Evolutionary conservation across 2,329 filamentous ascomycete genomes (phyloP).

Genomic region (Aspergillus pseudoglaucus): DNA sequence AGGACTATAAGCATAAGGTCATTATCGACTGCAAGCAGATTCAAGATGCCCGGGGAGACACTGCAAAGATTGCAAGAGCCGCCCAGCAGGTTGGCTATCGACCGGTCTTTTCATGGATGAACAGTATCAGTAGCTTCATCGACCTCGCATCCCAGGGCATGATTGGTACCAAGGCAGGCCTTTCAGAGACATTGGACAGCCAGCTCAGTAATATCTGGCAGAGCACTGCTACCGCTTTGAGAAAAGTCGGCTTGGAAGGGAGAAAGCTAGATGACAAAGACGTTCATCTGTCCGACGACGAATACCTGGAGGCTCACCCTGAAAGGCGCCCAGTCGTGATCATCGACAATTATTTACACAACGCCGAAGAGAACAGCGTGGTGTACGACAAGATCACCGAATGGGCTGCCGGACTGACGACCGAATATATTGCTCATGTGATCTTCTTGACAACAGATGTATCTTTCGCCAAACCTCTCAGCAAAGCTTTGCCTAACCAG

Average conservation of each 20-base stretch:
- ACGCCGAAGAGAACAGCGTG: conserved; percentile 59
- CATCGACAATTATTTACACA: conserved; percentile 86
- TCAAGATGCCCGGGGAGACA: conserved; percentile 82
- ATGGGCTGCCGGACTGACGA: conserved; percentile 81
- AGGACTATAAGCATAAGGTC: conserved; percentile 68
- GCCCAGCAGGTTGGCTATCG: conserved; percentile 81
- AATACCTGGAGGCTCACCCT: conserved; percentile 83
- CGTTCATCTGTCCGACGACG: conserved; percentile 66
- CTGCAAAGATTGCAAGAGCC: conserved; percentile 72
- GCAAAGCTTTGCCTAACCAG: conserved; percentile 81
- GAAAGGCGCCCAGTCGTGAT: conserved; percentile 77
- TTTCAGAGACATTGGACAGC: conserved; percentile 84
- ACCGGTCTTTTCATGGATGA: conserved; percentile 94
- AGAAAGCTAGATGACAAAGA: conserved; percentile 70
- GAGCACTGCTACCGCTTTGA: conserved; percentile 72
- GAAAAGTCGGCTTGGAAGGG: conserved; percentile 64
- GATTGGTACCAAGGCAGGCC: conserved; percentile 87
- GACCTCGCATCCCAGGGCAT: conserved; percentile 91
- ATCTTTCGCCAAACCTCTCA: conserved; percentile 78
- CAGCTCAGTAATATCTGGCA: conserved; percentile 86
- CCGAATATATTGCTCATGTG: conserved; percentile 84
- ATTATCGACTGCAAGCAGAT: conserved; percentile 91
- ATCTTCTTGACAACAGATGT: conserved; percentile 89
- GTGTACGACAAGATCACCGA: conserved; percentile 74
- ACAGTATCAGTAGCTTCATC: conserved; percentile 84